Base-by-base conservation (phyloP, 768 basidiomycete genomes). In the Lanmaoa rubissima region DNA sequence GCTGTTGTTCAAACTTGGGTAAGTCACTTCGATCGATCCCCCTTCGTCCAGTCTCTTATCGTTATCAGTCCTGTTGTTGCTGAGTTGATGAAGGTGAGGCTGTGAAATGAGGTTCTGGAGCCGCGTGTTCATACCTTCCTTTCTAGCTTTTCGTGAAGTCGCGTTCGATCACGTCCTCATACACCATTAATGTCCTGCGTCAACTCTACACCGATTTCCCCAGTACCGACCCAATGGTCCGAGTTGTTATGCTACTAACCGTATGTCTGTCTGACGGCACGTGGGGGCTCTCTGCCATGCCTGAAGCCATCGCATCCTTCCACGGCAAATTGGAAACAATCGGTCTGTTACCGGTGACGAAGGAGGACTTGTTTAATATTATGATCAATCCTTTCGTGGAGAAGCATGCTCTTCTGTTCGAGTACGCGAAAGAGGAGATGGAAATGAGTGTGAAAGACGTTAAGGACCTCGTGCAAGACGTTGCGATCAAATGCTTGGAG, bases 371-470 rank as follows among this genome's bases (percentile, higher is more conserved):
- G 39, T 75, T 79, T 49, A 81, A 85, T 65, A 73, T 90, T 45
- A 77, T 91, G 52, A 66, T 82, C 51, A 89, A 83, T 66, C 86
- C 87, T 28, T 90, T 89, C 65, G 79, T 87, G 42, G 87, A 89
- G 63, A 78, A 80, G 52, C 80, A 78, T 64, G 61, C 72, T 46
- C 67, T 76, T 42, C 67, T 87, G 19, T 64, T 86, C 46, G 77
- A 82, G 46, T 90, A 82, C 59, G 79, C 75, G 12, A 73, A 61
- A 51, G 67, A 67, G 31, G 68, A 64, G 40, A 79, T 82, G 65
- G 76, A 75, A 46, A 74, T 85, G 71, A 70, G 65, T 62, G 53
- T 34, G 48, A 65, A 66, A 41, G 82, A 81, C 26, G 69, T 83
- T 28, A 71, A 73, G 46, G 67, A 68, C 8, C 73, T 90, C 28